Base-by-base conservation (phyloP, 441 rosid genomes). In the Gossypium schwendimanii region DNA sequence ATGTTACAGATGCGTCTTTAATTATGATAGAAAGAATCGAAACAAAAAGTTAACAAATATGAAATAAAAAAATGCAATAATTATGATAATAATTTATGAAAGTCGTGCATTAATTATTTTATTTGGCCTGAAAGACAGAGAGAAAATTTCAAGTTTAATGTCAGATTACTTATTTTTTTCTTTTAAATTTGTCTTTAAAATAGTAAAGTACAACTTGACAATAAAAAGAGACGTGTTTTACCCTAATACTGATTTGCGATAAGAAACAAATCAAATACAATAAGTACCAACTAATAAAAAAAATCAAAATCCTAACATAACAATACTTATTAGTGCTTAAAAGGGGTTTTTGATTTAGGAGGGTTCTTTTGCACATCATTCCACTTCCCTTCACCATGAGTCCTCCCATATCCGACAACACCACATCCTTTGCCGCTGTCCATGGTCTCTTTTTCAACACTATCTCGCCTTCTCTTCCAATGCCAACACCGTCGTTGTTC, bases 321-420 rank as follows among this genome's bases (percentile, higher is more conserved):
- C 28, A 24, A 24, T 24, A 2, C 26, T 24, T 24, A 24, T 24
- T 24, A 24, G 26, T 24, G 3, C 26, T 24, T 24, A 24, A 24
- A 24, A 0, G 26, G 26, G 26, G 26, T 24, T 24, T 24, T 24
- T 24, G 26, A 24, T 24, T 24, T 24, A 24, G 26, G 26, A 24
- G 3, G 26, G 26, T 86, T 86, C 75, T 82, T 88, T 69, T 89
- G 92, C 75, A 91, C 90, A 0, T 91, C 86, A 66, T 91, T 91
- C 97, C 98, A 91, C 52, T 93, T 93, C 24, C 98, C 97, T 79
- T 88, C 98, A 9, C 97, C 98, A 61, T 93, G 84, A 21, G 77
- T 85, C 76, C 83, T 81, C 69, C 91, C 97, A 68, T 94, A 87
- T 83, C 92, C n/a, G 83, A 76, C 60, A 90, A 81, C 49, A 86